These are phyloP conservation scores for Ganoderma multipileum DNA, from an alignment of 1,284 basidiomycete genomes.

Conservation along the genomic window DNA sequence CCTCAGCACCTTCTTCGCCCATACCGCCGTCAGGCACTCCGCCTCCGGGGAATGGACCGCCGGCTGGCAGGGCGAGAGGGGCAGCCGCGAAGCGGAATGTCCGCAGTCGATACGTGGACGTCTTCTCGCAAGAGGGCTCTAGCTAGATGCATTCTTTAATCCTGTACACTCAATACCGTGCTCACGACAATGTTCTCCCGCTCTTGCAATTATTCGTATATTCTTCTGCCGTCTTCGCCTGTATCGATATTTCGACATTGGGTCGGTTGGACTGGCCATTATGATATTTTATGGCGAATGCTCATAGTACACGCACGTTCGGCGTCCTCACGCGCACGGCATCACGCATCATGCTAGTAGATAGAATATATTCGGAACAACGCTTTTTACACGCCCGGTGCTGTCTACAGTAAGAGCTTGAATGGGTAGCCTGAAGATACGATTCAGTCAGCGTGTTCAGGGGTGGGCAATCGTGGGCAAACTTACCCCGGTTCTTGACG, in stretches of 20 bases:
- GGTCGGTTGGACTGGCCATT: conserved; percentile 12
- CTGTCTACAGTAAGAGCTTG: conserved; percentile 62
- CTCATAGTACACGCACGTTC: conserved; percentile 14
- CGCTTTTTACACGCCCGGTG: conserved; percentile 24
- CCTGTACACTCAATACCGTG: background rate
- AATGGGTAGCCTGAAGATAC: conserved; percentile 73
- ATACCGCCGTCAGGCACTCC: conserved; percentile 45
- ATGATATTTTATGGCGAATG: conserved; percentile 16
- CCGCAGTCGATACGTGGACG: conserved; percentile 85
- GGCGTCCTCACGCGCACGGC: background rate
- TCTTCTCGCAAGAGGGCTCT: conserved; percentile 66
- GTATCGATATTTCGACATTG: conserved; percentile 23
- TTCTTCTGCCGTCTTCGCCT: conserved; percentile 8
- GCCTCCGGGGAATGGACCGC: conserved; percentile 49
- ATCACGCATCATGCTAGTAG: conserved; percentile 27
- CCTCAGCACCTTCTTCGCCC: conserved; percentile 37
- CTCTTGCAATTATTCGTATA: conserved; percentile 1
- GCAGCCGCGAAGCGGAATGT: conserved; percentile 76
- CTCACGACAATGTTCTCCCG: background rate
- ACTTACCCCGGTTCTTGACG: conserved; percentile 87
- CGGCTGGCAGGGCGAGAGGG: conserved; percentile 62
- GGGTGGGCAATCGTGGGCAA: conserved; percentile 1
- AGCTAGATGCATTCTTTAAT: conserved; percentile 18
- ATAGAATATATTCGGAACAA: conserved; percentile 30
- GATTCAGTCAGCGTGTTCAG: too few species aligned